These are phyloP conservation scores for Pythium chondricola DNA, from an alignment of 352 stramenopile genomes.

Conservation along the genomic window DNA sequence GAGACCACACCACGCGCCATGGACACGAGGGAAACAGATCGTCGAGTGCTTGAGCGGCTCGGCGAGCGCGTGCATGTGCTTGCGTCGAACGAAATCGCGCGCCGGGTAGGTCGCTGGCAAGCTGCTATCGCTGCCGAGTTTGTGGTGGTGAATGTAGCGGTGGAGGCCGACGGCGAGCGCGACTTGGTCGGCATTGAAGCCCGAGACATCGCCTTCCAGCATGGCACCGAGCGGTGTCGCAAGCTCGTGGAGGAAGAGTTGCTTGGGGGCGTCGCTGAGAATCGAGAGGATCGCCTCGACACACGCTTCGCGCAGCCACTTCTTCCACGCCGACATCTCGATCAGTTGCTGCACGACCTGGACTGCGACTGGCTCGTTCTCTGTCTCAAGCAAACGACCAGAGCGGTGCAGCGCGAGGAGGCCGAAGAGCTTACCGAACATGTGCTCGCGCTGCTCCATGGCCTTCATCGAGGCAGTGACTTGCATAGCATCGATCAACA, in stretches of 20 bases:
- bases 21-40: conserved; percentile 64
- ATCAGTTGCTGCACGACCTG: conserved; percentile 35
- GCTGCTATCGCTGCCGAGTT: conserved; percentile 28
- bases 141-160: conserved; percentile 47
- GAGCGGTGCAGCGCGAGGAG: conserved; percentile 79
- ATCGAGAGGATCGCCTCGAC: conserved; percentile 62
- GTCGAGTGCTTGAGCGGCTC: conserved; percentile 68
- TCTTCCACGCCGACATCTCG: conserved; percentile 68
- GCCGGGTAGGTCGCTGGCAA: conserved; percentile 35
- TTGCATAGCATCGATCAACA: conserved; percentile 75
- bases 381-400: conserved; percentile 34
- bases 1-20: conserved; percentile 71
- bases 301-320: conserved; percentile 80
- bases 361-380: conserved; percentile 31
- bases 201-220: conserved; percentile 26
- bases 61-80: conserved; percentile 52
- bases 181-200: conserved; percentile 76
- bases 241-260: conserved; percentile 46
- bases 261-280: conserved; percentile 36
- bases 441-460: conserved; percentile 90
- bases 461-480: conserved; percentile 82
- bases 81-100: conserved; percentile 39
- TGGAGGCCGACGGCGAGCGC: conserved; percentile 64
- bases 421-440: conserved; percentile 88
- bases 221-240: conserved; percentile 21